Conservation (phyloP, 2,329 filamentous ascomycete species). For the Ceratocystis huliohia region DNA sequence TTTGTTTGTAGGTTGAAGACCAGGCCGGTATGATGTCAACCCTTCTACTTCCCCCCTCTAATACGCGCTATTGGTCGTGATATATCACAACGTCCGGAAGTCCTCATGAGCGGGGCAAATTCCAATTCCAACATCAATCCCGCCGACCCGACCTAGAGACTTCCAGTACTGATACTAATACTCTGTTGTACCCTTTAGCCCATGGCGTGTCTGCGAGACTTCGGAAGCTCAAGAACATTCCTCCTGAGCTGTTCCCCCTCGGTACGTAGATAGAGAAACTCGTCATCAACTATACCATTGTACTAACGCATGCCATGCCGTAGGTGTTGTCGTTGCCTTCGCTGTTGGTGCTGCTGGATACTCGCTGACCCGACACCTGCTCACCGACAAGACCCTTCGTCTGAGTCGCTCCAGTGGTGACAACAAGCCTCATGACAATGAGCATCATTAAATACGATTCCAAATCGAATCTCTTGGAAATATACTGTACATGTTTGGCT, state of each 20-base stretch:
- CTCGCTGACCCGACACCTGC: slow-evolving; percentile 69
- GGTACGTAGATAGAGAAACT: slow-evolving; percentile 41
- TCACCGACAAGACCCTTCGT: slow-evolving; percentile 83
- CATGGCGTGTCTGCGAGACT: slow-evolving; percentile 96
- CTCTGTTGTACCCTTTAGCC: slow-evolving; percentile 39
- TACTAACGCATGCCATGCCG: slow-evolving; percentile 25
- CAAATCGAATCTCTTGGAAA: slow-evolving; percentile 24
- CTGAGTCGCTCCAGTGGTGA: slow-evolving; percentile 50
- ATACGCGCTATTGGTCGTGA: neutral
- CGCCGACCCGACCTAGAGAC: neutral
- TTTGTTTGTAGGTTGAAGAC: slow-evolving; percentile 46
- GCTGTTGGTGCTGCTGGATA: slow-evolving; percentile 71
- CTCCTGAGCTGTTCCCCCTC: slow-evolving; percentile 86
- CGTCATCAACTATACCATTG: slow-evolving; percentile 20
- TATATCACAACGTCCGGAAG: neutral
- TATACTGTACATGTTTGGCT: slow-evolving; percentile 8
- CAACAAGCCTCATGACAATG: slow-evolving; percentile 26
- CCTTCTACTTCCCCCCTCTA: neutral
- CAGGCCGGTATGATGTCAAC: slow-evolving; percentile 46
- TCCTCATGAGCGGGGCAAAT: neutral
- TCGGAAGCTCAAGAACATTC: slow-evolving; percentile 77
- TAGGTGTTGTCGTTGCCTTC: slow-evolving; percentile 77
- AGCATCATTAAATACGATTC: slow-evolving; percentile 28
- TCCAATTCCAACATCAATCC: neutral
- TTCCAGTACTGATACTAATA: neutral